Evolutionary conservation across 352 stramenopile genomes (phyloP).

Genomic region (Phytopythium cucurbitacearum): DNA sequence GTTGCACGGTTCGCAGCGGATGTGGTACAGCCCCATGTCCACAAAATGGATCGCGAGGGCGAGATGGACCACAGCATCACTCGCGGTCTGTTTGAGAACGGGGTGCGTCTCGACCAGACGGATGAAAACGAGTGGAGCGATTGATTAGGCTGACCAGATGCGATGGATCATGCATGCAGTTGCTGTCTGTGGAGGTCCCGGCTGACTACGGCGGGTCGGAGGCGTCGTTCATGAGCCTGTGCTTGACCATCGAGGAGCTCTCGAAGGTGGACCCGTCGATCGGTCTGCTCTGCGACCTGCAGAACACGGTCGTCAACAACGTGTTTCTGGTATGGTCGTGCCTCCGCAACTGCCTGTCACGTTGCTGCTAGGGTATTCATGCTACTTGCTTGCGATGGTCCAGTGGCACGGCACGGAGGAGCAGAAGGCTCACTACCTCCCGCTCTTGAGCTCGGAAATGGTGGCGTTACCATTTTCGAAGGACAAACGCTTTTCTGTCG

Average conservation of each 20-base stretch:
- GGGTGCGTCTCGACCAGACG: slow-evolving; percentile 17
- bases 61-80: slow-evolving; percentile 91
- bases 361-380: slow-evolving; percentile 1
- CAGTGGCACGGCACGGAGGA: slow-evolving; percentile 67
- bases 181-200: slow-evolving; percentile 96
- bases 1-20: slow-evolving; percentile 85
- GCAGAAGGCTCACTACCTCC: slow-evolving; percentile 88
- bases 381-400: not conserved
- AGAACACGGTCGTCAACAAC: slow-evolving; percentile 95
- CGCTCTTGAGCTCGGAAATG: slow-evolving; percentile 75
- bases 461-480: slow-evolving; percentile 11
- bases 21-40: slow-evolving; percentile 83
- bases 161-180: slow-evolving; percentile 14
- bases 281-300: slow-evolving; percentile 93
- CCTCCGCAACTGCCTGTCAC: not conserved
- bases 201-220: slow-evolving; percentile 90
- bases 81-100: slow-evolving; percentile 90
- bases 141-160: no score
- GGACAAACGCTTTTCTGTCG: not conserved
- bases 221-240: slow-evolving; percentile 93
- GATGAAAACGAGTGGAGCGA: no score
- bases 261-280: slow-evolving; percentile 94
- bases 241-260: slow-evolving; percentile 96
- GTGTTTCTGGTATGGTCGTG: slow-evolving; percentile 73
- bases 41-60: slow-evolving; percentile 90